Evolutionary conservation across 257 asterid genomes (phyloP), one percentile per base, ranked within the genome.

Genomic region (Penstemon barbatus): DNA sequence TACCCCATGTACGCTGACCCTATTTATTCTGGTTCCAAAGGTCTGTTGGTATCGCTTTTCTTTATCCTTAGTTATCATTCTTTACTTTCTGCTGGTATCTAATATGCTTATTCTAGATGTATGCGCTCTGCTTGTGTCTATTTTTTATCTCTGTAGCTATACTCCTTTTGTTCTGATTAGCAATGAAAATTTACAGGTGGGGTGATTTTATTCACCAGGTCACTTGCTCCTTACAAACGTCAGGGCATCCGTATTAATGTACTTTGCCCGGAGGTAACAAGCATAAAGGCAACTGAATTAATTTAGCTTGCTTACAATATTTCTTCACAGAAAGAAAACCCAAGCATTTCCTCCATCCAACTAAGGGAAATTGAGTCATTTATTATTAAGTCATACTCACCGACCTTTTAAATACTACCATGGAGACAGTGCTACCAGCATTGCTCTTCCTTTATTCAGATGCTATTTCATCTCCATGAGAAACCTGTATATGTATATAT

Each of bases 201-300:
- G 36, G 96, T 94, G 62, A 95, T 94, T 68, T 45, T 90, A 63
- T 94, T 94, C 78, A 84, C 96, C 41, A 82, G 99, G 75, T 82
- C 99, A 13, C 90, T 94, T 68, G 86, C 82, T 81, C 89, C 75
- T 38, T 94, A 76, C 80, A 89, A 82, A 82, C 96, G 87, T 73
- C 81, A 83, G 71, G 96, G 97, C 63, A 94, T 94, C 70, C 99
- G 99, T 68, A 57, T 94, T 39, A 94, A 94, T 78, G 97, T 80
- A 49, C 96, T 94, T 59, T 94, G 99, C 80, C 99, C 99, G 51
- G 99, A 94, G 96, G 99, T 89, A 62, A n/a, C n/a, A n/a, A 72
- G 78, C 33, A 25, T 25, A 25, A 25, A 25, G 33, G 33, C 33
- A 25, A 2, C 33, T 25, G 33, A 25, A 25, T 25, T 25, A 25